Percentiles rank a stretch among this genome's conserved stretches.
phyloP scores from a whole-genome alignment of 345 rosid genomes.

The Citrus cavaleriei region DNA sequence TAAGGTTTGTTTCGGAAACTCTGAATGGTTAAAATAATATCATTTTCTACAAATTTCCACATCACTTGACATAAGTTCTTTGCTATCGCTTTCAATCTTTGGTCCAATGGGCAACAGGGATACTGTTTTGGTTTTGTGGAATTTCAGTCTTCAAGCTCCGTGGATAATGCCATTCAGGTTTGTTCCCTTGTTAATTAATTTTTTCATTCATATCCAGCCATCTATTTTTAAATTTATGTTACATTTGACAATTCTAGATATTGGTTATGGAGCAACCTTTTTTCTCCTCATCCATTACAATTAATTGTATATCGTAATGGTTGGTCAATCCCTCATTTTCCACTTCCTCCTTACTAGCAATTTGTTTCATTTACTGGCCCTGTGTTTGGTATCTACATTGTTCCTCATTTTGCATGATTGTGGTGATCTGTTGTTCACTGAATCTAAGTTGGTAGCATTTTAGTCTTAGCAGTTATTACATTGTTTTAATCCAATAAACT shows the following conservation, averaged over 20 bases:
- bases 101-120: slow-evolving; percentile 48
- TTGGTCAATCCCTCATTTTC: too few species aligned
- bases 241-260: not conserved
- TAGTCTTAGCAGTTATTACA: not conserved
- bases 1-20: slow-evolving; percentile 44
- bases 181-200: slow-evolving; percentile 11
- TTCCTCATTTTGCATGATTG: too few species aligned
- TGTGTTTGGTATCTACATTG: too few species aligned
- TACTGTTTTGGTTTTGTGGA: slow-evolving; percentile 81
- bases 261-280: too few species aligned
- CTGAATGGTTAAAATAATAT: not conserved
- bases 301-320: too few species aligned
- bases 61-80: not conserved
- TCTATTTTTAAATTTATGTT: not conserved
- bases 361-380: too few species aligned
- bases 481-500: not conserved
- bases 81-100: slow-evolving; percentile 10
- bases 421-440: too few species aligned
- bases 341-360: too few species aligned
- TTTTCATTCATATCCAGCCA: not conserved
- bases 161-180: slow-evolving; percentile 62
- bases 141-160: slow-evolving; percentile 48
- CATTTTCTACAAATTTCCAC: not conserved
- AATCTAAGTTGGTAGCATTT: not conserved
- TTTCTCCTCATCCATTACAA: too few species aligned